A percentile compares a stretch with the other conserved stretches of the same genome.
These are phyloP conservation scores for Herpetospermum pedunculosum DNA, from an alignment of 306 rosid species.

Conservation along the genomic window DNA sequence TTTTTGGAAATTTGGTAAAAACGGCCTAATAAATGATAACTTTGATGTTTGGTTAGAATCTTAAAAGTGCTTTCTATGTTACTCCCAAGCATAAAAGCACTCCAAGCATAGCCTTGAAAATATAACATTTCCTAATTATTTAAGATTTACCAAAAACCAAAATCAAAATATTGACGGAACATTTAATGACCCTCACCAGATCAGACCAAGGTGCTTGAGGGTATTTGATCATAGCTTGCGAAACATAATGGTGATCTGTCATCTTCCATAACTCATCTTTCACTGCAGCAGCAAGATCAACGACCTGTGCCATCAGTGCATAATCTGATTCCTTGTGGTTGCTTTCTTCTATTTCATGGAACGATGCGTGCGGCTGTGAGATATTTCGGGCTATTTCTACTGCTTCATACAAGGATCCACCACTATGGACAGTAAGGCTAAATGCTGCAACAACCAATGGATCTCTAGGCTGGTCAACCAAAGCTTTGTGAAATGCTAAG, in stretches of 20 bases:
- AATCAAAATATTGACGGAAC: neutral
- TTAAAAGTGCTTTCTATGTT: neutral
- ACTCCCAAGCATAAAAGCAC: neutral
- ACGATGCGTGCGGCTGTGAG: constrained; percentile 15
- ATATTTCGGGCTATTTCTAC: constrained; percentile 14
- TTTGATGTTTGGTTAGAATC: neutral
- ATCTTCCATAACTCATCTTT: constrained; percentile 17
- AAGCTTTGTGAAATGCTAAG: constrained; percentile 34
- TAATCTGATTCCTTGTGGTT: constrained; percentile 6
- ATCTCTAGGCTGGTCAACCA: constrained; percentile 28
- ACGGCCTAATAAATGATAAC: neutral
- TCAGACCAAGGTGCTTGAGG: constrained; percentile 31
- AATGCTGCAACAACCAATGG: constrained; percentile 30
- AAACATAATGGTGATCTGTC: constrained; percentile 23
- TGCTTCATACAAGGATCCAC: constrained; percentile 27
- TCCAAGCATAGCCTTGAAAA: neutral
- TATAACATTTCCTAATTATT: neutral
- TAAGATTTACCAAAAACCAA: neutral
- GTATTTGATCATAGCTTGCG: constrained; percentile 28
- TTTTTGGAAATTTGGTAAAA: neutral
- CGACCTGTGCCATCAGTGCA: constrained; percentile 12
- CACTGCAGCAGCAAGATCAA: constrained; percentile 26
- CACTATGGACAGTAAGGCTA: constrained; percentile 24
- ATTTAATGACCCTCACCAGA: constrained; percentile 20
- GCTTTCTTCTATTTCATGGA: constrained; percentile 21